Evolutionary conservation across 805 yeast genomes (phyloP), one percentile per base, ranked within the genome.

Genomic region (Candida easanensis): DNA sequence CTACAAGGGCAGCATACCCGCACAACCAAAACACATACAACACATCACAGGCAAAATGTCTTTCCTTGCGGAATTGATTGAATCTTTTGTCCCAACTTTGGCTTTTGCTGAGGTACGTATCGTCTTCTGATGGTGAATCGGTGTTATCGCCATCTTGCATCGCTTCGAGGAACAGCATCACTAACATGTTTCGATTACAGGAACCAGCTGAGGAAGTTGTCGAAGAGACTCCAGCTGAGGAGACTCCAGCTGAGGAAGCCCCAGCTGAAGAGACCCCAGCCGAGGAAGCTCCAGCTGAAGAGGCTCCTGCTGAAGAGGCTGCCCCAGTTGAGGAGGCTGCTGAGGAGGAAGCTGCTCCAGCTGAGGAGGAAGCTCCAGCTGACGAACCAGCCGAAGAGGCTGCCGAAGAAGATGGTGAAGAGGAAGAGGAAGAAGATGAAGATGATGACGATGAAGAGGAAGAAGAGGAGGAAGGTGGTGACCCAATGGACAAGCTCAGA

Each of bases 401-500:
- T 33, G 39, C 35, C 37, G 44, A 51, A 38, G 41, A 44, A 9
- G 55, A 32, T 15, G 48, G 42, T 21, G 61, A 48, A 30, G 60
- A 54, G 36, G 69, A 61, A 20, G 64, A 58, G 23, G 62, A 63
- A 6, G 74, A 64, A 3, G 75, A 65, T 0, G 79, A 66, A 0
- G 76, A 70, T 1, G 96, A 79, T 0, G 89, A 78, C 0, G 88
- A 75, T 1, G 88, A 79, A 3, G 88, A 78, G 2, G 88, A 78
- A 19, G 77, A 79, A 17, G 88, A 84, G 45, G 91, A 82, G 46
- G 89, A 77, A 58, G 74, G 65, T 30, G 77, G 64, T 36, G 93
- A 85, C 61, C 85, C 75, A 60, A 68, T 79, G 45, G 93, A 84
- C 34, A 74, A 69, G 35, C 64, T 84, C 53, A 77, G 74, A 61